A percentile compares a stretch with the other conserved stretches of the same genome.
phyloP scores from a whole-genome alignment of 2,329 filamentous ascomycete genomes.

The Ophiostoma piceae region DNA sequence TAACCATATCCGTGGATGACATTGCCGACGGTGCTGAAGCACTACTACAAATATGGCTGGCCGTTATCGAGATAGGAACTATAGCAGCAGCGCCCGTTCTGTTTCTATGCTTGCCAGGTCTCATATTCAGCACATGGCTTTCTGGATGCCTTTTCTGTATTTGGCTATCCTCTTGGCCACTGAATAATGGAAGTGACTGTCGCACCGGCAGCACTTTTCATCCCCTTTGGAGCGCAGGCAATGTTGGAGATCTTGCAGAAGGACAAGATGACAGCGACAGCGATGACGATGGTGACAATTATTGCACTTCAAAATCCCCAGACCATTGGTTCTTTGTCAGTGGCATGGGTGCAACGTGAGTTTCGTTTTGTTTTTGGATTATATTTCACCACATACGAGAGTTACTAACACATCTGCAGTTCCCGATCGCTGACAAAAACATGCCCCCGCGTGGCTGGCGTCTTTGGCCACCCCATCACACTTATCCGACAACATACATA shows the following conservation, averaged over 20 bases:
- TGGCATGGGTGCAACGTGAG: conserved; percentile 35
- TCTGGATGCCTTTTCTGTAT: conserved; percentile 28
- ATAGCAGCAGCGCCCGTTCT: conserved; percentile 31
- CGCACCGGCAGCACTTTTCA: neutral
- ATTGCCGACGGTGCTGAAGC: conserved; percentile 34
- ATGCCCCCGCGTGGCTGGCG: conserved; percentile 35
- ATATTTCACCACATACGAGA: neutral
- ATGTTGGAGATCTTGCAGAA: no score
- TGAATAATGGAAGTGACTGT: conserved; percentile 30
- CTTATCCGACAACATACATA: conserved; percentile 48
- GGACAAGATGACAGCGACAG: neutral
- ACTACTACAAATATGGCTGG: conserved; percentile 21
- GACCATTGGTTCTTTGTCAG: conserved; percentile 37
- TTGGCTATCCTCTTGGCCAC: conserved; percentile 30
- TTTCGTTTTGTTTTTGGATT: neutral
- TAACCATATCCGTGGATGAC: conserved; percentile 32
- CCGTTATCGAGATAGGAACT: conserved; percentile 30
- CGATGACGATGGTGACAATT: conserved; percentile 13
- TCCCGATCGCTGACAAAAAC: conserved; percentile 33
- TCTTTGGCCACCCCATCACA: conserved; percentile 41
- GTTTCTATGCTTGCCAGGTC: conserved; percentile 33
- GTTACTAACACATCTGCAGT: conserved; percentile 24
- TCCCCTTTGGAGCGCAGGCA: conserved; percentile 20
- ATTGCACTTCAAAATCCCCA: conserved; percentile 30
- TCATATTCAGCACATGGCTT: conserved; percentile 32